phyloP scores from a whole-genome alignment of 208 protist species.

The Balamuthia mandrillaris region DNA sequence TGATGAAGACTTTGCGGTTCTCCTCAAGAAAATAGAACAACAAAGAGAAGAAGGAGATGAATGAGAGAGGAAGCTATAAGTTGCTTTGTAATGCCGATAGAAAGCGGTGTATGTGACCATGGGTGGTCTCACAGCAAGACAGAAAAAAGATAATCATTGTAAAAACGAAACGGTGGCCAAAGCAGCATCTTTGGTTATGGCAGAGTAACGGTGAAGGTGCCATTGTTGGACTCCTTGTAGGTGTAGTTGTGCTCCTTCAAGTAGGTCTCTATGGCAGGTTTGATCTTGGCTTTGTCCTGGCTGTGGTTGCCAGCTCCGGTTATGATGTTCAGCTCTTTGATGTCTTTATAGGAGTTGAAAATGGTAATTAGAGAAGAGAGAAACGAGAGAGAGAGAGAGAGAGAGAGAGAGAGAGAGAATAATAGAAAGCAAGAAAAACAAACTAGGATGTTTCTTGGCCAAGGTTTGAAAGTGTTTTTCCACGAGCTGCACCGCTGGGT shows the following conservation, averaged over 20 bases:
- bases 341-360: background rate
- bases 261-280: conserved; percentile 25
- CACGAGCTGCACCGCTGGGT: background rate
- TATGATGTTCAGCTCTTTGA: conserved; percentile 31
- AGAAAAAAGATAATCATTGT: too few relatives aligned
- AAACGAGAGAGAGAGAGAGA: background rate
- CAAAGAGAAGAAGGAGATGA: too few relatives aligned
- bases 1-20: too few relatives aligned
- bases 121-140: too few relatives aligned
- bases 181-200: background rate
- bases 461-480: background rate
- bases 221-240: conserved; percentile 29
- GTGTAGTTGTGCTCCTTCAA: conserved; percentile 23
- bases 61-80: too few relatives aligned
- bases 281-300: conserved; percentile 35
- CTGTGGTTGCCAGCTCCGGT: conserved; percentile 40
- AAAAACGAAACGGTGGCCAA: background rate
- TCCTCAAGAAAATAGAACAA: too few relatives aligned
- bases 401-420: background rate
- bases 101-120: too few relatives aligned
- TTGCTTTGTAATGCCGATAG: too few relatives aligned
- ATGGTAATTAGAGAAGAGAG: background rate
- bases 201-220: background rate
- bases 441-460: background rate
- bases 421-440: background rate